phyloP scores from a whole-genome alignment of 2,329 filamentous ascomycete genomes.

The Coniella vitis region DNA sequence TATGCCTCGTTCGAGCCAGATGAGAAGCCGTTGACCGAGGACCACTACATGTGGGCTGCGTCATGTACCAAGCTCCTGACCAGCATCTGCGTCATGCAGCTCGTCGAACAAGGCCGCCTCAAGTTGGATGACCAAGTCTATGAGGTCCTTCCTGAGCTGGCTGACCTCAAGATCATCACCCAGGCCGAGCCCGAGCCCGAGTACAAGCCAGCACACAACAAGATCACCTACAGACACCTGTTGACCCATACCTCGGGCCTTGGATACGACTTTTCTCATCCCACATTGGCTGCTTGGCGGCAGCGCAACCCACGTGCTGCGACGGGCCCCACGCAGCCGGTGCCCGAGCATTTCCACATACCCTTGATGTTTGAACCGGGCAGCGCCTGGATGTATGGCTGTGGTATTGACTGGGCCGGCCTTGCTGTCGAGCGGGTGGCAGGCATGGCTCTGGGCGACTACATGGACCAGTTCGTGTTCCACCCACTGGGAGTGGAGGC shows the following conservation, averaged over 20 bases:
- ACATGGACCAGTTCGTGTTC: conserved; percentile 36
- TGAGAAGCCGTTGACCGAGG: conserved; percentile 26
- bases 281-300: not conserved
- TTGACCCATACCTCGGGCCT: not conserved
- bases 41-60: conserved; percentile 30
- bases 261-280: conserved; percentile 2
- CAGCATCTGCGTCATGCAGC: conserved; percentile 45
- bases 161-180: conserved; percentile 38
- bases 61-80: conserved; percentile 40
- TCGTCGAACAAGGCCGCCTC: conserved; percentile 45
- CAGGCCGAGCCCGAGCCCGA: conserved; percentile 28
- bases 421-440: conserved; percentile 33
- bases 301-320: not conserved
- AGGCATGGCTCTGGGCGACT: conserved; percentile 33
- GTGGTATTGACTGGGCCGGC: conserved; percentile 35
- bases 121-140: conserved; percentile 39
- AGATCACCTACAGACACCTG: conserved; percentile 3
- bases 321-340: not conserved
- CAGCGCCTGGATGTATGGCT: conserved; percentile 33
- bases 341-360: conserved; percentile 24
- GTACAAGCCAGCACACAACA: conserved; percentile 14
- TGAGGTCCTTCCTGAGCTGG: conserved; percentile 39
- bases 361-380: conserved; percentile 40
- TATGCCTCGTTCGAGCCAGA: conserved; percentile 34
- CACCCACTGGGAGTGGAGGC: conserved; percentile 34